Evolutionary conservation across 331 rosid genomes (phyloP), one percentile per base, ranked within the genome.

Genomic region (Spiraea crenata): DNA sequence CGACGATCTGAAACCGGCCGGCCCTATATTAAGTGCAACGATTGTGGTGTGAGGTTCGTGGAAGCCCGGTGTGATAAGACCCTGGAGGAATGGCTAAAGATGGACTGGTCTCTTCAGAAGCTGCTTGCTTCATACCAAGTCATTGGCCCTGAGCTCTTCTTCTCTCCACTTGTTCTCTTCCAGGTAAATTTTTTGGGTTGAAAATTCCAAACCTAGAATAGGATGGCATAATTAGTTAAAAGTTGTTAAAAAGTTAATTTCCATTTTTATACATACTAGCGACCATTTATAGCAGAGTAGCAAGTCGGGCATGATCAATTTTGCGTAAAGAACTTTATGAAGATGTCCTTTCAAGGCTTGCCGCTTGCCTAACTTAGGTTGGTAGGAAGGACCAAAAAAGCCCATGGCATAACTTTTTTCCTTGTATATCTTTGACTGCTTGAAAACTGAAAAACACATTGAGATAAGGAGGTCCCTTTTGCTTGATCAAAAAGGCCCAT

Each of bases 21-120:
- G 2, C 96, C 96, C 0, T 86, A 54, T 59, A 64, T 92, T 57
- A 90, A 90, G 84, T 90, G 96, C 54, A 92, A 90, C 65, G 98
- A 92, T 62, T 88, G 96, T n/a, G 98, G 98, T 7, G 82, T 76
- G 0, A 81, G 98, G 74, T 82, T 85, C 75, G 79, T 88, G 47
- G 98, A 92, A 64, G 93, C 87, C 1, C 81, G 57, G 8, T 90
- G 89, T 69, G 71, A 61, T 38, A 77, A 65, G 42, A 88, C 96
- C 60, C 20, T 92, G 4, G 77, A 78, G 8, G 89, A 90, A 35
- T 92, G 91, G 89, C 25, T 90, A 0, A 77, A 51, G 42, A 72
- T 70, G 77, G 85, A 90, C 69, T 81, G 81, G 77, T 73, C 81
- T 17, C 48, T 58, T 2, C 76, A 86, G 42, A 85, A 79, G 69